Base-by-base conservation (phyloP, 1,139 yeast genomes). In the Chernovozyma sophiae-reginae region DNA sequence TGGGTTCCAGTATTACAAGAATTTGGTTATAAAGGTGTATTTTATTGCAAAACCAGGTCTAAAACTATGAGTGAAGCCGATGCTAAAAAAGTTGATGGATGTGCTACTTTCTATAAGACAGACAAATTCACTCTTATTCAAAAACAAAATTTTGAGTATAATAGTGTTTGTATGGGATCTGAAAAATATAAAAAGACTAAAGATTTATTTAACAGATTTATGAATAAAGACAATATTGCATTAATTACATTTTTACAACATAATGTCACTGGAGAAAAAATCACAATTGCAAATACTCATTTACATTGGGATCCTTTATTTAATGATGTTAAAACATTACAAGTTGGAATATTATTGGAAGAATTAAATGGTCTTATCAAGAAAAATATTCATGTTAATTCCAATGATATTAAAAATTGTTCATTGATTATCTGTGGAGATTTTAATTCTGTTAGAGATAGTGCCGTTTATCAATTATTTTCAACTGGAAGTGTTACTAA, bases 271-370 rank as follows among this genome's bases (percentile, higher is more conserved):
- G 90, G 90, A 10, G 86, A 83, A 55, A 74, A 76, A 45, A 64
- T 92, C 35, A 72, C 86, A 46, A 72, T 87, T 32, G 89, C 85
- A 3, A 92, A 90, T 52, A 90, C 98, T 0, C 99, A 94, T 71
- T 77, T 92, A 59, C 97, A 90, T 60, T 94, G 98, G 97, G 97
- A 92, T 65, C 98, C 98, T 8, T 89, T 87, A 34, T 86, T 81
- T 57, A 86, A 87, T 56, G 99, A 94, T 65, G 99, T 94, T 42
- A 94, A 94, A 62, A 79, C 97, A 7, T 83, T 94, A 62, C 98
- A 94, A 68, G 92, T 86, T 38, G 97, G 96, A 33, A 82, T 92
- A 33, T 68, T 94, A 46, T 67, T 94, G 55, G 97, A 92, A 55
- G 96, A 92, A 60, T 64, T 92, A 52, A 94, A 87, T 55, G 65